Evolutionary conservation across 768 basidiomycete genomes (phyloP), one percentile per base, ranked within the genome.

Genomic region (Termitomyces sp.): DNA sequence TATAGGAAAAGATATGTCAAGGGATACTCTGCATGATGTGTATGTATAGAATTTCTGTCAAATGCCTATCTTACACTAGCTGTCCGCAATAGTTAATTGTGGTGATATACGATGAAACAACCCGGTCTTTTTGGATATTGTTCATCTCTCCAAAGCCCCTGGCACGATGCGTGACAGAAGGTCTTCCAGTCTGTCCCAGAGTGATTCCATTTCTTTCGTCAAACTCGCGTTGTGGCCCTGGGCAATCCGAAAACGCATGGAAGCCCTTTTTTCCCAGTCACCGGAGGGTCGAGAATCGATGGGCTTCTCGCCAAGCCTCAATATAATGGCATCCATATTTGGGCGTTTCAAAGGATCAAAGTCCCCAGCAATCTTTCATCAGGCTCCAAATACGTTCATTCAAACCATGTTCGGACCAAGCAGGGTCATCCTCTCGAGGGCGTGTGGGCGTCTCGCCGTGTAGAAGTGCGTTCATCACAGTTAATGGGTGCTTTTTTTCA

Each of bases 381-480:
- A 64, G n/a, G 8, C 20, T 11, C 63, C 63, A 64, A 33, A 64
- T 48, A 33, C 18, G 39, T 4, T 46, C 44, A n/a, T 36, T 64
- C 13, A 64, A 36, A 15, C 56, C 38, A 24, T 46, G 22, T 32
- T 44, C 2, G n/a, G 13, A 3, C 63, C 63, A 64, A 13, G 59
- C 45, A 39, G 38, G 42, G 2, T 60, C 56, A n/a, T 16, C 51
- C 7, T 24, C 18, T 1, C 1, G 28, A 42, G 63, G 63, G n/a
- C 52, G 45, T 11, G 51, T 50, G 2, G 59, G 63, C n/a, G 15
- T 57, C 16, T 2, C 20, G 2, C 59, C 57, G 2, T 15, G 8
- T n/a, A 12, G 3, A 9, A 64, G 20, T 22, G 3, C 39, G 1
- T 32, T 0, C 6, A 32, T 20, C 9, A 61, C 56, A 6, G 13